Conservation (phyloP, 306 rosid species). For the Cicer pinnatifidum region DNA sequence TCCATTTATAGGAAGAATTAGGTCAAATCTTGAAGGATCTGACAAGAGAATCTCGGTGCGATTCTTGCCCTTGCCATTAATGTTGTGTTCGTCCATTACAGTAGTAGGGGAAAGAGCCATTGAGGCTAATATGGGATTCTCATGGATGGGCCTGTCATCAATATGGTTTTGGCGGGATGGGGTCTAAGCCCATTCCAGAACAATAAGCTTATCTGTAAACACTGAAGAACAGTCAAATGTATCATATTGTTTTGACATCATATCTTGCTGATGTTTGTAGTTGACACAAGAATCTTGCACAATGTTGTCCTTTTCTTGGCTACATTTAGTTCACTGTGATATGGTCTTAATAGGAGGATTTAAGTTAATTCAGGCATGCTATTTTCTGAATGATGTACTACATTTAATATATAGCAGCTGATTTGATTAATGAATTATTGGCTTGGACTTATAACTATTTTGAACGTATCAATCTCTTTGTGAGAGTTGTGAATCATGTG, state of each 20-base stretch:
- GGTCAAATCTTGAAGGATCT: too few relatives aligned
- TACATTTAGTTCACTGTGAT: background rate
- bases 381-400: background rate
- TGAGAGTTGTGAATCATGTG: conserved; percentile 27
- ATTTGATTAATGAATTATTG: conserved; percentile 7
- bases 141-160: too few relatives aligned
- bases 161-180: too few relatives aligned
- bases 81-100: too few relatives aligned
- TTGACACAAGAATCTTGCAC: background rate
- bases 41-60: too few relatives aligned
- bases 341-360: background rate
- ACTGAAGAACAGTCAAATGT: background rate
- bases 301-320: background rate
- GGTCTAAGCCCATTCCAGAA: too few relatives aligned
- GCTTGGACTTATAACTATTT: conserved; percentile 1
- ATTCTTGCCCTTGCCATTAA: too few relatives aligned
- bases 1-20: too few relatives aligned
- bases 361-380: background rate
- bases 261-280: background rate
- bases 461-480: conserved; percentile 8
- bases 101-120: too few relatives aligned
- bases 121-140: too few relatives aligned
- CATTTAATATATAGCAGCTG: background rate
- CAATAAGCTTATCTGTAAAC: background rate
- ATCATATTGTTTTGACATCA: background rate